A percentile compares a stretch with the other conserved stretches of the same genome.
These are phyloP conservation scores for Chloromonas sp. DNA, from an alignment of 163 green algal species.

Conservation along the genomic window DNA sequence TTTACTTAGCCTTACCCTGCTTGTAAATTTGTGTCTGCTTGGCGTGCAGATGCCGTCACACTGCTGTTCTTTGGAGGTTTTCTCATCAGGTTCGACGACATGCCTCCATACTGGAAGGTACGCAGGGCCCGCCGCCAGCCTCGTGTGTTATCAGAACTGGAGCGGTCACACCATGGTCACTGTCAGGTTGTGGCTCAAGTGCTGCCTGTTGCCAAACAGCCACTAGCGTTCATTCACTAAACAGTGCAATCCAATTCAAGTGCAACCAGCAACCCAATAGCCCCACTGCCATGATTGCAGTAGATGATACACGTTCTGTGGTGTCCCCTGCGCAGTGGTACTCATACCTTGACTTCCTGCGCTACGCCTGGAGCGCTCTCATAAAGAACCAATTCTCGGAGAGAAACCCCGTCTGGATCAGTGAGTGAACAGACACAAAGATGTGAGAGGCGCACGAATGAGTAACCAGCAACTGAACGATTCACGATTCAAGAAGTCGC, in stretches of 20 bases:
- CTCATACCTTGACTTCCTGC: conserved; percentile 58
- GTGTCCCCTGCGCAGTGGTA: conserved; percentile 33
- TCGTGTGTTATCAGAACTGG: too few relatives aligned
- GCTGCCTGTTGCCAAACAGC: not conserved
- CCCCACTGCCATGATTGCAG: too few relatives aligned
- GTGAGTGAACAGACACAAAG: not conserved
- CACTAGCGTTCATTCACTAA: not conserved
- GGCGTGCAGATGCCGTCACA: conserved; percentile 40
- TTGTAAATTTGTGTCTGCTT: not conserved
- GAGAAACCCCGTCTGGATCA: not conserved
- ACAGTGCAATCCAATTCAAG: not conserved
- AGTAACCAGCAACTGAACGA: too few relatives aligned
- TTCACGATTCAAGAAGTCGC: not conserved
- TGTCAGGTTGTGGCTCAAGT: not conserved
- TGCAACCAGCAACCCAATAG: too few relatives aligned
- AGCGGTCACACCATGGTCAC: too few relatives aligned
- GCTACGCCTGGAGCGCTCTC: conserved; percentile 52
- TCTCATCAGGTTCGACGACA: conserved; percentile 58
- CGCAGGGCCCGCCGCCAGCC: not conserved
- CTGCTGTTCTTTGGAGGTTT: conserved; percentile 78
- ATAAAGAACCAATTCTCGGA: conserved; percentile 52
- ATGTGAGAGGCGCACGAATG: too few relatives aligned
- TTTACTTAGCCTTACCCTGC: too few relatives aligned
- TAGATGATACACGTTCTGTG: too few relatives aligned
- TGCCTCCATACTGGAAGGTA: conserved; percentile 46